phyloP scores from a whole-genome alignment of 768 basidiomycete species.

The Russula compacta region DNA sequence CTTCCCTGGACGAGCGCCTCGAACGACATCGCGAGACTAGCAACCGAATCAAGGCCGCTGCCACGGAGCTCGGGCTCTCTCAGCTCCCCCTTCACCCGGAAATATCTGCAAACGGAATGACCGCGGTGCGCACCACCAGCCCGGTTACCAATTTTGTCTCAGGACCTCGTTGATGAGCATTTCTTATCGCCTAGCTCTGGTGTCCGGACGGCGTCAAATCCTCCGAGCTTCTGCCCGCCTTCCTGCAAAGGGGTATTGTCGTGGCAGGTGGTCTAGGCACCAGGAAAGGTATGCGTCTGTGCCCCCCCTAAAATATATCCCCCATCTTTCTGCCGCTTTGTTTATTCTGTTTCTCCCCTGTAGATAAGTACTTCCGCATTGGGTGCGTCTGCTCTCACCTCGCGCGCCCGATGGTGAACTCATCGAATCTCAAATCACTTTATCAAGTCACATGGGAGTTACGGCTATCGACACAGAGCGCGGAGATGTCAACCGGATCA shows the following conservation, averaged over 20 bases:
- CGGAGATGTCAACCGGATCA: slow-evolving; percentile 67
- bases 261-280: slow-evolving; percentile 70
- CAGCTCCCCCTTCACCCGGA: slow-evolving; percentile 55
- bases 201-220: slow-evolving; percentile 76
- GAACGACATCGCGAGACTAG: slow-evolving; percentile 62
- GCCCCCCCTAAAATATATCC: background rate
- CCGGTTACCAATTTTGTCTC: background rate
- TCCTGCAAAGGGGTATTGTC: slow-evolving; percentile 63
- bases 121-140: slow-evolving; percentile 45
- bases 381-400: slow-evolving; percentile 37
- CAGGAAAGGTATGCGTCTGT: slow-evolving; percentile 6
- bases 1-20: slow-evolving; percentile 74
- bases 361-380: slow-evolving; percentile 87
- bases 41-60: slow-evolving; percentile 57
- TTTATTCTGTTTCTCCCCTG: slow-evolving; percentile 12
- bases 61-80: slow-evolving; percentile 58
- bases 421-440: background rate
- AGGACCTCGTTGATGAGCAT: background rate
- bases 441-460: slow-evolving; percentile 75
- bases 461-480: slow-evolving; percentile 63
- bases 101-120: slow-evolving; percentile 89
- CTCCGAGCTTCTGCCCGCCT: slow-evolving; percentile 65
- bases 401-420: background rate
- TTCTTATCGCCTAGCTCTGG: slow-evolving; percentile 43
- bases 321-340: background rate